A percentile compares a stretch with the other conserved stretches of the same genome.
Conservation (phyloP, 306 rosid genomes). For the Citrullus colocynthis region DNA sequence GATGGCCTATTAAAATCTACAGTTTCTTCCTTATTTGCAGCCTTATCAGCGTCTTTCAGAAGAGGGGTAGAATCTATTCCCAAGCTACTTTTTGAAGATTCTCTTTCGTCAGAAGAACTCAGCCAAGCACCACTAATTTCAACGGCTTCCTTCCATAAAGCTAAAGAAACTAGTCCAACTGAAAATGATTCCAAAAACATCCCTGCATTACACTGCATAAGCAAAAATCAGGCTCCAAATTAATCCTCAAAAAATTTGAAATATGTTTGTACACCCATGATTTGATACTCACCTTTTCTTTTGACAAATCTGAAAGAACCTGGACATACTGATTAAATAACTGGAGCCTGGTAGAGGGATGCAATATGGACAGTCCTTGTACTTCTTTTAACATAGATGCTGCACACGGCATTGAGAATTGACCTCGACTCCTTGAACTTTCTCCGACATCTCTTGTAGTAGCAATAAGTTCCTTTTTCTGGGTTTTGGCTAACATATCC, state of each 20-base stretch:
- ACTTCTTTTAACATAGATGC: conserved; percentile 32
- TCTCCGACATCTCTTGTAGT: conserved; percentile 20
- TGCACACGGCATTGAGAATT: conserved; percentile 18
- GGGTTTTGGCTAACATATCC: conserved; percentile 20
- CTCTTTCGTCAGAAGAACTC: conserved; percentile 20
- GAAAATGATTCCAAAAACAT: conserved; percentile 62
- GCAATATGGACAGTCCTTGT: conserved; percentile 40
- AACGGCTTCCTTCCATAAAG: conserved; percentile 67
- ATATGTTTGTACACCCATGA: not conserved
- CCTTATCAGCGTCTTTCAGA: conserved; percentile 8
- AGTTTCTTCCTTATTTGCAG: conserved; percentile 26
- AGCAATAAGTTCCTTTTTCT: conserved; percentile 18
- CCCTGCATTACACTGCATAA: conserved; percentile 44
- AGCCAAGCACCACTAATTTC: conserved; percentile 50
- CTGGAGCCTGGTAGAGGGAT: conserved; percentile 51
- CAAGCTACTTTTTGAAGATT: conserved; percentile 27
- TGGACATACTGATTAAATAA: conserved; percentile 49
- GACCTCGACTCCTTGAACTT: conserved; percentile 16
- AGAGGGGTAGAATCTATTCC: conserved; percentile 17
- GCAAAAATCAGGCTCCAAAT: conserved; percentile 13
- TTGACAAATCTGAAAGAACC: conserved; percentile 53
- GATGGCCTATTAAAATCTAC: conserved; percentile 41
- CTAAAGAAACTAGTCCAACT: conserved; percentile 73
- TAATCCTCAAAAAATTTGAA: not conserved
- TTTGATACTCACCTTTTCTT: conserved; percentile 44